These are phyloP conservation scores for Psidium friedrichsthalianum DNA, from an alignment of 345 rosid species.

Conservation along the genomic window DNA sequence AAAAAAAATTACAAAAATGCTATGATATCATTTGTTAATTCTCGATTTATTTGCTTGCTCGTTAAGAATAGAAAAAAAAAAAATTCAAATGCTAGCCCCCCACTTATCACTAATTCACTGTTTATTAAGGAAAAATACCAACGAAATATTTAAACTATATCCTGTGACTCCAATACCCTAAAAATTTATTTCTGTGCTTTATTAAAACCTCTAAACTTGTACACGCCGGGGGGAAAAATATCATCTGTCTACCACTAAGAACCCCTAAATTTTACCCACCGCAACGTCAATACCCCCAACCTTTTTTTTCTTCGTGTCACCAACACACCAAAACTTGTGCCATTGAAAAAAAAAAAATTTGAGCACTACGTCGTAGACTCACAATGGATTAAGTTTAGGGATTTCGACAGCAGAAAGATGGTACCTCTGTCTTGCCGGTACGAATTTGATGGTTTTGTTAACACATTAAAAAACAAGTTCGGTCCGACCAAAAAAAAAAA, in stretches of 20 bases:
- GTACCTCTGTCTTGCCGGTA: background rate
- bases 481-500: background rate
- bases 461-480: background rate
- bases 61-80: background rate
- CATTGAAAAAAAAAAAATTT: too few relatives aligned
- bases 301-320: background rate
- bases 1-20: background rate
- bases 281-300: fast-evolving
- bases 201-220: too few relatives aligned
- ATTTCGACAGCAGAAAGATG: fast-evolving
- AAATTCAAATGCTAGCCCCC: background rate
- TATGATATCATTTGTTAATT: too few relatives aligned
- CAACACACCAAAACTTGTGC: background rate
- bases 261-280: background rate
- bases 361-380: background rate
- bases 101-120: background rate
- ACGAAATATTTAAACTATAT: background rate
- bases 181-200: too few relatives aligned
- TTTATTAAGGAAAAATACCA: background rate
- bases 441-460: background rate
- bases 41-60: background rate
- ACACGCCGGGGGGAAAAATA: too few relatives aligned
- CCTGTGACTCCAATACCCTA: too few relatives aligned
- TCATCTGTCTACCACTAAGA: too few relatives aligned
- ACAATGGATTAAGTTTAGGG: background rate